Percentiles rank a stretch among this genome's conserved stretches.
phyloP scores from a whole-genome alignment of 2,329 filamentous ascomycete species.

The Hypoxylon sp. region DNA sequence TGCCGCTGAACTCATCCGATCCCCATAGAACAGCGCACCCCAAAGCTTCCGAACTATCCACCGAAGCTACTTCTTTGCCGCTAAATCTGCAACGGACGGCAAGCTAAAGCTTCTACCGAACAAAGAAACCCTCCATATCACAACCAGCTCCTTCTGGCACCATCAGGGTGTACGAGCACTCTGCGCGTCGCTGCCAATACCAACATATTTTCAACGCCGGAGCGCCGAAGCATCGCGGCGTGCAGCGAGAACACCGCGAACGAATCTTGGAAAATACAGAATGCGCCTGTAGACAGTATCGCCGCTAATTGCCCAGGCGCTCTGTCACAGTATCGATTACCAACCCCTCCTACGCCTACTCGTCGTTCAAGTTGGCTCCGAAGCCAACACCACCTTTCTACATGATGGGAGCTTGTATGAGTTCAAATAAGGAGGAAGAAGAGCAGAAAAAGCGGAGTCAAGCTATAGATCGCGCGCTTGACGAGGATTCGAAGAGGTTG shows the following conservation, averaged over 20 bases:
- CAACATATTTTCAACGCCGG: slow-evolving; percentile 1
- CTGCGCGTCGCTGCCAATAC: slow-evolving; percentile 5
- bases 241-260: slow-evolving; percentile 5
- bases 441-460: slow-evolving; percentile 97
- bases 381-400: slow-evolving; percentile 29
- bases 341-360: slow-evolving; percentile 3
- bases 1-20: slow-evolving; percentile 21
- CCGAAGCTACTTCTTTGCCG: slow-evolving; percentile 12
- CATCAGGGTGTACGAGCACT: slow-evolving; percentile 1
- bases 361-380: slow-evolving; percentile 11
- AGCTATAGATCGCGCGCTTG: slow-evolving; percentile 91
- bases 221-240: slow-evolving; percentile 8
- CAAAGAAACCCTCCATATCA: slow-evolving; percentile 19
- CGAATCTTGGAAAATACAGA: slow-evolving; percentile 17
- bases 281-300: slow-evolving; percentile 25
- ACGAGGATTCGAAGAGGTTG: slow-evolving; percentile 93
- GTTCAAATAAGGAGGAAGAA: slow-evolving; percentile 84
- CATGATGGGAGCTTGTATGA: slow-evolving; percentile 93
- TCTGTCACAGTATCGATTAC: slow-evolving; percentile 18
- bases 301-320: slow-evolving; percentile 22
- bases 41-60: slow-evolving; percentile 18
- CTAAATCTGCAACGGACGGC: neutral
- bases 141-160: neutral
- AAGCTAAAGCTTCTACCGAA: slow-evolving; percentile 14
- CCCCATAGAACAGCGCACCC: slow-evolving; percentile 15